These are phyloP conservation scores for Lentinula lateritia DNA, from an alignment of 768 basidiomycete genomes.

Conservation along the genomic window DNA sequence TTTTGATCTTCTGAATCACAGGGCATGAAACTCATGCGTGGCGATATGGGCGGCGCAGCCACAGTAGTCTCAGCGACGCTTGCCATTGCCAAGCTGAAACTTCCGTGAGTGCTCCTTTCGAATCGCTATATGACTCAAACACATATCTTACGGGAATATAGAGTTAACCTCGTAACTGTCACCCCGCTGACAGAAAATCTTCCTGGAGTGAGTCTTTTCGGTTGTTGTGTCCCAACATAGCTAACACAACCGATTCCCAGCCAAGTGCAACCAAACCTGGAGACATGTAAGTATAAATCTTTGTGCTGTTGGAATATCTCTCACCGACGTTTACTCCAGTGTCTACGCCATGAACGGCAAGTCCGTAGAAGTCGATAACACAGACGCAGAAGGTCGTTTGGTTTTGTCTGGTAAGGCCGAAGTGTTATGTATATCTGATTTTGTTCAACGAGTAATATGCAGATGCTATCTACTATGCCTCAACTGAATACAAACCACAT, in stretches of 20 bases:
- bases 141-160: slow-evolving; percentile 16
- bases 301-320: background rate
- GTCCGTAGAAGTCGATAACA: slow-evolving; percentile 82
- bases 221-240: slow-evolving; percentile 9
- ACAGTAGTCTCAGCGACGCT: slow-evolving; percentile 66
- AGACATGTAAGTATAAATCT: slow-evolving; percentile 53
- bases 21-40: slow-evolving; percentile 84
- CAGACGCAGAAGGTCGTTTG: slow-evolving; percentile 79
- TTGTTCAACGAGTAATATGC: background rate
- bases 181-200: slow-evolving; percentile 84
- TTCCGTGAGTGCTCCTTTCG: slow-evolving; percentile 52
- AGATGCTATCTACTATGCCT: slow-evolving; percentile 84
- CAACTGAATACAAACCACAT: slow-evolving; percentile 71
- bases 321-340: slow-evolving; percentile 25
- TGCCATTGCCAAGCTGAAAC: slow-evolving; percentile 73
- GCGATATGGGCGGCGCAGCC: slow-evolving; percentile 90
- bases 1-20: slow-evolving; percentile 17
- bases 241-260: background rate
- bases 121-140: background rate
- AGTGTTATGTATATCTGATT: background rate
- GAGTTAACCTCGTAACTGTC: slow-evolving; percentile 68
- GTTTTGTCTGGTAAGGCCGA: slow-evolving; percentile 58
- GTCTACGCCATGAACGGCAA: slow-evolving; percentile 88
- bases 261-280: slow-evolving; percentile 74
- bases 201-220: slow-evolving; percentile 49